phyloP scores from a whole-genome alignment of 257 asterid species.

The Thymus quinquecostatus region DNA sequence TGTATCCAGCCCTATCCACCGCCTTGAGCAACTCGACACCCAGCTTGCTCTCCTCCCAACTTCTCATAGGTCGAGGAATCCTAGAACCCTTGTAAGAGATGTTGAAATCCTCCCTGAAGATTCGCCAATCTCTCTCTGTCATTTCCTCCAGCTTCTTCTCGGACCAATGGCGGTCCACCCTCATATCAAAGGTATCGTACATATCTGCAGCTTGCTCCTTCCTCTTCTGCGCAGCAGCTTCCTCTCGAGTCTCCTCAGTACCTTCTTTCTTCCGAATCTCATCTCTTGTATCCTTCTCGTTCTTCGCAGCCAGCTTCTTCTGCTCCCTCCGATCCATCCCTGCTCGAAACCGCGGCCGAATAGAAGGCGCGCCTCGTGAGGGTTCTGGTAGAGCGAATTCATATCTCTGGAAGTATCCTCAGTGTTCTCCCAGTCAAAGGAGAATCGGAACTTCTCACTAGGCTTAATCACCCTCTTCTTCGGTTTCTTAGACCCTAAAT shows the following conservation, averaged over 20 bases:
- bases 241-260: slow-evolving; percentile 49
- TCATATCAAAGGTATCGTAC: slow-evolving; percentile 57
- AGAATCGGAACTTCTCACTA: slow-evolving; percentile 55
- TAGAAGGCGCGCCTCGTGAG: slow-evolving; percentile 55
- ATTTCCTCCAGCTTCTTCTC: slow-evolving; percentile 54
- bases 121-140: slow-evolving; percentile 62
- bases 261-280: slow-evolving; percentile 58
- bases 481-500: slow-evolving; percentile 57
- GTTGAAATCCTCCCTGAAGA: slow-evolving; percentile 53
- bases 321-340: slow-evolving; percentile 67
- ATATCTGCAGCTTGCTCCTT: slow-evolving; percentile 58
- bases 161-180: slow-evolving; percentile 66
- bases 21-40: slow-evolving; percentile 52
- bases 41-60: slow-evolving; percentile 57
- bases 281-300: slow-evolving; percentile 48
- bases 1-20: slow-evolving; percentile 57
- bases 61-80: slow-evolving; percentile 67
- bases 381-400: slow-evolving; percentile 56
- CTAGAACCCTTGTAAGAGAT: slow-evolving; percentile 64
- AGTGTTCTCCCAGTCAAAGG: slow-evolving; percentile 65
- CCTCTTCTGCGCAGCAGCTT: slow-evolving; percentile 63
- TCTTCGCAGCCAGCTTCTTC: slow-evolving; percentile 57
- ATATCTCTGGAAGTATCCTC: slow-evolving; percentile 67
- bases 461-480: slow-evolving; percentile 59
- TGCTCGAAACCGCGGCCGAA: slow-evolving; percentile 61